Evolutionary conservation across 2,329 filamentous ascomycete genomes (phyloP), one percentile per base, ranked within the genome.

Genomic region (Pyricularia sp.): DNA sequence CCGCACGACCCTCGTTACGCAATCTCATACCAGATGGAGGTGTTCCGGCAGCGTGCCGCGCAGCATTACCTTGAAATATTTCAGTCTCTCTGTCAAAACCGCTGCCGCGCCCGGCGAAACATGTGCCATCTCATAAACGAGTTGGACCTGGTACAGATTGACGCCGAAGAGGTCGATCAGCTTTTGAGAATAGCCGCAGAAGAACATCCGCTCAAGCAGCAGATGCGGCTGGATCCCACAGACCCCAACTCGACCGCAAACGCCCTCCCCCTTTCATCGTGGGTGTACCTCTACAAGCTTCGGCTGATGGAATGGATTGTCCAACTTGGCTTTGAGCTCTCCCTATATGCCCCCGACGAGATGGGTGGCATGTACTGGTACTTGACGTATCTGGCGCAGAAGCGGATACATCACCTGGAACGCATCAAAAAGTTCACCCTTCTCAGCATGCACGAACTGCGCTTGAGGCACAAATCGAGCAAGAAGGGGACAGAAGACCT

Each of bases 231-330:
- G 2, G 85, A 89, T 64, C 81, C 84, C 59, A 84, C 87, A 0
- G 58, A 61, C 23, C 58, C 58, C 58, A 61, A 61, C 58, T 61
- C 58, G 58, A 61, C 58, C 58, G 26, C 58, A 12, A 90, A 87
- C 75, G 84, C 89, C 0, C 90, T 92, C 68, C 89, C 93, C 0
- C 83, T 98, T 0, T 93, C 92, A 1, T 93, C 91, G 3, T 99
- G 95, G 95, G 87, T 90, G 0, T 96, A 94, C 74, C 86, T 94
- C 70, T 92, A 97, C 79, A 98, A 97, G 78, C 84, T 97, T n/a
- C 87, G 86, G 33, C 88, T 94, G 74, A 92, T 97, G 85, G 90
- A 94, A 76, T 91, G 89, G 83, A 90, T 96, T 64, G 85, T 97
- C 20, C 92, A 97, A 75, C 87, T 97, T 36, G 95, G 96, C 14